Percentiles rank a stretch among this genome's conserved stretches.
Evolutionary conservation across 768 basidiomycete genomes (phyloP).

Genomic region (Pleurotus tuoliensis): DNA sequence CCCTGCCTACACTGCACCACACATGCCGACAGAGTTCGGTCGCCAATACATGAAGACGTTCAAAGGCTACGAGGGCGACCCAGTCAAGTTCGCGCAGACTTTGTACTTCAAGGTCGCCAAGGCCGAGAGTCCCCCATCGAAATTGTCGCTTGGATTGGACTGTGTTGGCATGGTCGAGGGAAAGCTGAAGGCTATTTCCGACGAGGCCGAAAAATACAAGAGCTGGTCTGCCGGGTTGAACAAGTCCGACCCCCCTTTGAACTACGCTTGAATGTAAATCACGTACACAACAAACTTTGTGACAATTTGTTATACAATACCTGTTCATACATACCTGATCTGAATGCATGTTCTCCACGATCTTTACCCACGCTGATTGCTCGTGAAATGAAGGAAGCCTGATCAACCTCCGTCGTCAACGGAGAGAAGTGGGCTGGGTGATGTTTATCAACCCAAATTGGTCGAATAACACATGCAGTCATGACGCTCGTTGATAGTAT

Average conservation of each 20-base stretch:
- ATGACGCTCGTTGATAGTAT: too few relatives aligned
- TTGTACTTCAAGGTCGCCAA: conserved; percentile 8
- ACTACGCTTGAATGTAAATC: neutral
- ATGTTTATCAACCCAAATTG: too few relatives aligned
- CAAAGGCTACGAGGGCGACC: conserved; percentile 9
- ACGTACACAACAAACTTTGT: neutral
- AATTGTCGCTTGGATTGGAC: conserved; percentile 3
- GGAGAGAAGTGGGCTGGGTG: too few relatives aligned
- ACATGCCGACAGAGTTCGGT: conserved; percentile 4
- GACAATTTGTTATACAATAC: neutral
- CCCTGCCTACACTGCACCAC: conserved; percentile 15
- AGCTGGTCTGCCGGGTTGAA: conserved; percentile 2
- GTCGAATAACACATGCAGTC: too few relatives aligned
- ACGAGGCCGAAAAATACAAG: conserved; percentile 1
- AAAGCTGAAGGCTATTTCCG: neutral
- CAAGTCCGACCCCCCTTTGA: conserved; percentile 10
- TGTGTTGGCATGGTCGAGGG: neutral
- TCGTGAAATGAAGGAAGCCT: too few relatives aligned
- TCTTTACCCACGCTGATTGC: neutral
- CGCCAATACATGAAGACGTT: neutral
- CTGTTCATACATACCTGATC: neutral
- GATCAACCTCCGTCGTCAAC: too few relatives aligned
- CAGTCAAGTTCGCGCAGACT: conserved; percentile 4
- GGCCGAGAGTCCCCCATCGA: neutral
- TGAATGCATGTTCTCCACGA: neutral